phyloP scores from a whole-genome alignment of 2,329 filamentous ascomycete species.

The Stagonosporopsis tanaceti region DNA sequence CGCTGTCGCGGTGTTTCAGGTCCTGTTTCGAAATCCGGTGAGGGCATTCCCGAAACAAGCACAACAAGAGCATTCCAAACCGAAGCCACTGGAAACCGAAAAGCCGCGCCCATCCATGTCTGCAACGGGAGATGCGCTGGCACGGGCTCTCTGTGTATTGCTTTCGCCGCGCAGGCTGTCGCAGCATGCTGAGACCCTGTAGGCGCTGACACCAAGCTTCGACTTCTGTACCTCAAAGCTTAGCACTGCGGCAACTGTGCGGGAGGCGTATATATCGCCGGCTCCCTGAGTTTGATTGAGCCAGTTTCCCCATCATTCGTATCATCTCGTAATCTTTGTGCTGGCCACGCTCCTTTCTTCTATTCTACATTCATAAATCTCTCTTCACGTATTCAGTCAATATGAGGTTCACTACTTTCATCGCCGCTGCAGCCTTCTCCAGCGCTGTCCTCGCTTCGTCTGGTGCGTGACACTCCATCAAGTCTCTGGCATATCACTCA shows the following conservation, averaged over 20 bases:
- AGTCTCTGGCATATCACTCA: not conserved
- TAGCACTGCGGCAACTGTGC: slow-evolving; percentile 8
- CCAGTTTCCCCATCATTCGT: slow-evolving; percentile 21
- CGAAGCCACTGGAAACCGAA: slow-evolving; percentile 21
- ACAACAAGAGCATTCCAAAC: slow-evolving; percentile 20
- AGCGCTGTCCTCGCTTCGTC: slow-evolving; percentile 36
- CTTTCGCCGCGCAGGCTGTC: slow-evolving; percentile 18
- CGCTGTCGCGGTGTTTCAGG: slow-evolving; percentile 40
- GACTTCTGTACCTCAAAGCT: slow-evolving; percentile 25
- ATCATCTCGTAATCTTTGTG: slow-evolving; percentile 35
- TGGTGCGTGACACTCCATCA: slow-evolving; percentile 15
- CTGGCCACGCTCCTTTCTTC: slow-evolving; percentile 38
- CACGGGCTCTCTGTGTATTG: slow-evolving; percentile 4
- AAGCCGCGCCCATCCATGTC: slow-evolving; percentile 24
- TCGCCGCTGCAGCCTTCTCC: slow-evolving; percentile 38
- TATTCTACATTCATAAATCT: slow-evolving; percentile 10
- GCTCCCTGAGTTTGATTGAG: slow-evolving; percentile 10
- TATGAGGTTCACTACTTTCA: slow-evolving; percentile 41
- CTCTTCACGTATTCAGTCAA: slow-evolving; percentile 24
- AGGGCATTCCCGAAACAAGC: slow-evolving; percentile 35
- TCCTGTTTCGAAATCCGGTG: slow-evolving; percentile 34
- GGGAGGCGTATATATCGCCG: slow-evolving; percentile 27
- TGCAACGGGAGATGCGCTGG: slow-evolving; percentile 8
- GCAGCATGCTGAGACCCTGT: slow-evolving; percentile 36
- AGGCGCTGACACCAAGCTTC: slow-evolving; percentile 32